These are phyloP conservation scores for Hypsizygus marmoreus DNA, from an alignment of 768 basidiomycete species.

Conservation along the genomic window DNA sequence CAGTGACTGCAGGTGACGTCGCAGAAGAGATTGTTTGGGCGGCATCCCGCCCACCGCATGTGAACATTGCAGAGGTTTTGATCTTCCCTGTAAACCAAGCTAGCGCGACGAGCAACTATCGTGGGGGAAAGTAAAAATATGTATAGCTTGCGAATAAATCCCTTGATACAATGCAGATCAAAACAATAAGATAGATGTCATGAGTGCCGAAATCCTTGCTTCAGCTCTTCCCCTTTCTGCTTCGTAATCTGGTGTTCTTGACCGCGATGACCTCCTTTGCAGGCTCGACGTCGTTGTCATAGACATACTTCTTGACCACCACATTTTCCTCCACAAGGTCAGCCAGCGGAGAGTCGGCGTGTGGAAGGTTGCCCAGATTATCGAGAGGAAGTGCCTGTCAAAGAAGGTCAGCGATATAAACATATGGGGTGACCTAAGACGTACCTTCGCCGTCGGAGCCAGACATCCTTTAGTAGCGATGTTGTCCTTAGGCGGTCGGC, in stretches of 20 bases:
- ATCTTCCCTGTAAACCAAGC: conserved; percentile 84
- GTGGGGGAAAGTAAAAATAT: conserved; percentile 39
- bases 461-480: conserved; percentile 63
- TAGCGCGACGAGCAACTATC: conserved; percentile 61
- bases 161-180: conserved; percentile 13
- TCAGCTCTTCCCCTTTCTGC: conserved; percentile 49
- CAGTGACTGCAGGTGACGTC: conserved; percentile 83
- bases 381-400: conserved; percentile 63
- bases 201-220: conserved; percentile 9
- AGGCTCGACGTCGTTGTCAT: conserved; percentile 65
- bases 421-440: conserved; percentile 10
- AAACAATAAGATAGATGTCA: conserved; percentile 19
- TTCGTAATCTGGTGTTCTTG: conserved; percentile 60
- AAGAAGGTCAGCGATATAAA: conserved; percentile 11
- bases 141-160: conserved; percentile 12
- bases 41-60: conserved; percentile 87
- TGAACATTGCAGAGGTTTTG: conserved; percentile 84
- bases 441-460: conserved; percentile 66
- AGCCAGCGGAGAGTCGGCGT: conserved; percentile 54
- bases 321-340: conserved; percentile 67
- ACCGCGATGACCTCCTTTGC: conserved; percentile 29
- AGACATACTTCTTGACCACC: conserved; percentile 77
- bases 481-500: conserved; percentile 41
- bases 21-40: conserved; percentile 99
- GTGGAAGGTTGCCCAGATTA: conserved; percentile 68